A percentile compares a stretch with the other conserved stretches of the same genome.
These are phyloP conservation scores for Spathaspora hagerdaliae DNA, from an alignment of 805 yeast genomes.

Conservation along the genomic window DNA sequence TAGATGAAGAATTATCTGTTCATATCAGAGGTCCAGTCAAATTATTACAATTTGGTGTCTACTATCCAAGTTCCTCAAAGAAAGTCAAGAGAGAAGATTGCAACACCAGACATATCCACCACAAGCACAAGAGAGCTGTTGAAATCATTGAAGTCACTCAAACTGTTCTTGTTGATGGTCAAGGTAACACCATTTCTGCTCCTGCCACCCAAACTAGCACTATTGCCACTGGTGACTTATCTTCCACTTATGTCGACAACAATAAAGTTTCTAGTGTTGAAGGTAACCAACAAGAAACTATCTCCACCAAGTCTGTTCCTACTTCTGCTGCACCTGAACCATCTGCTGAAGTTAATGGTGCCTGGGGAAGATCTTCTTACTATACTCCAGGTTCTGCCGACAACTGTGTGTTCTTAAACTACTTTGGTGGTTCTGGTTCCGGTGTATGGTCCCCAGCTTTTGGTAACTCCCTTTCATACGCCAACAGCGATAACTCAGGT, in stretches of 20 bases:
- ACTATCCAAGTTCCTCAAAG: constrained; percentile 55
- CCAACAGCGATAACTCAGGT: constrained; percentile 71
- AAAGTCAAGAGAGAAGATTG: constrained; percentile 46
- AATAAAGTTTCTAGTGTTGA: neutral
- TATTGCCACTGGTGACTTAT: constrained; percentile 13
- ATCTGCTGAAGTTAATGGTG: constrained; percentile 37
- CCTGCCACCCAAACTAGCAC: constrained; percentile 10
- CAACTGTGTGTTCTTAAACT: constrained; percentile 81
- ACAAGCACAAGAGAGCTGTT: constrained; percentile 58
- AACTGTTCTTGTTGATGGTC: constrained; percentile 64
- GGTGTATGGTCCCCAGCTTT: constrained; percentile 84
- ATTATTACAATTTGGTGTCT: constrained; percentile 84
- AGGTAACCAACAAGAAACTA: constrained; percentile 8
- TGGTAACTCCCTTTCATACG: constrained; percentile 90
- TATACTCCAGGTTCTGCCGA: constrained; percentile 68
- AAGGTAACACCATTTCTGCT: constrained; percentile 42
- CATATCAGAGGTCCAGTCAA: constrained; percentile 89
- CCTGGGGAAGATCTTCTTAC: constrained; percentile 75
- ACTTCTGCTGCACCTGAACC: constrained; percentile 18
- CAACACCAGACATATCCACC: constrained; percentile 42
- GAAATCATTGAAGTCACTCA: constrained; percentile 71
- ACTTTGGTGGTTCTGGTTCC: constrained; percentile 83
- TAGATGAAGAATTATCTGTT: constrained; percentile 81
- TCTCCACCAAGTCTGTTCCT: constrained; percentile 20
- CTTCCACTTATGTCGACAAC: constrained; percentile 15